phyloP scores from a whole-genome alignment of 768 basidiomycete genomes.

The Lactifluus pinguis region DNA sequence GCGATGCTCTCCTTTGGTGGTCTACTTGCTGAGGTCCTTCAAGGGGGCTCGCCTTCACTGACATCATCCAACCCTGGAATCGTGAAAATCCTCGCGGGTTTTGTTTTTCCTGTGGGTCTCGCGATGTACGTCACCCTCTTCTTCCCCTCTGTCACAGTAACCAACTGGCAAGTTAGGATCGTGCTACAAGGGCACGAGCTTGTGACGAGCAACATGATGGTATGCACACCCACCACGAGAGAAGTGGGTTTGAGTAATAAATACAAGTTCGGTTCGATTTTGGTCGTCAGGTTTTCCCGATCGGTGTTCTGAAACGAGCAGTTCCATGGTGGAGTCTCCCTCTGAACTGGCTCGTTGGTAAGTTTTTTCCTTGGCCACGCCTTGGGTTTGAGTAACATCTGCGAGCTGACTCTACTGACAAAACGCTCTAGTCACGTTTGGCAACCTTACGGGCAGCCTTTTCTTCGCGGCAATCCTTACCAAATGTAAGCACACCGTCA shows the following conservation, averaged over 20 bases:
- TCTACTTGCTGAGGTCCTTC: constrained; percentile 48
- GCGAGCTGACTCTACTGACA: background rate
- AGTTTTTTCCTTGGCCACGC: background rate
- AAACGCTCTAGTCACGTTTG: constrained; percentile 44
- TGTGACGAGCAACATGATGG: constrained; percentile 73
- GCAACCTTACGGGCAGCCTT: constrained; percentile 59
- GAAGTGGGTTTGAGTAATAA: background rate
- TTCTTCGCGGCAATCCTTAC: constrained; percentile 62
- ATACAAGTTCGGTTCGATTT: background rate
- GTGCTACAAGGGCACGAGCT: constrained; percentile 62
- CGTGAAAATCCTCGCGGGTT: constrained; percentile 54
- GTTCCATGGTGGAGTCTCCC: constrained; percentile 65
- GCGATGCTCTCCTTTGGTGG: constrained; percentile 71
- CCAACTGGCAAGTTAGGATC: constrained; percentile 39
- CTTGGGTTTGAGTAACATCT: background rate
- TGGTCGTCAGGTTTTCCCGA: constrained; percentile 48
- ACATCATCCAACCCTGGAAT: constrained; percentile 51
- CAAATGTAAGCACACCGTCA: constrained; percentile 38
- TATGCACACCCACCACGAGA: constrained; percentile 20
- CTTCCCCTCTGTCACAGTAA: background rate
- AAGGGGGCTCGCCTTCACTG: constrained; percentile 48
- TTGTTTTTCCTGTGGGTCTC: constrained; percentile 70
- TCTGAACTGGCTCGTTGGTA: constrained; percentile 62
- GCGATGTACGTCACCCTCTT: constrained; percentile 45
- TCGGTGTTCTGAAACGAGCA: constrained; percentile 51